Evolutionary conservation across 1,284 basidiomycete genomes (phyloP), one percentile per base, ranked within the genome.

Genomic region (Rhodotorula sp.): DNA sequence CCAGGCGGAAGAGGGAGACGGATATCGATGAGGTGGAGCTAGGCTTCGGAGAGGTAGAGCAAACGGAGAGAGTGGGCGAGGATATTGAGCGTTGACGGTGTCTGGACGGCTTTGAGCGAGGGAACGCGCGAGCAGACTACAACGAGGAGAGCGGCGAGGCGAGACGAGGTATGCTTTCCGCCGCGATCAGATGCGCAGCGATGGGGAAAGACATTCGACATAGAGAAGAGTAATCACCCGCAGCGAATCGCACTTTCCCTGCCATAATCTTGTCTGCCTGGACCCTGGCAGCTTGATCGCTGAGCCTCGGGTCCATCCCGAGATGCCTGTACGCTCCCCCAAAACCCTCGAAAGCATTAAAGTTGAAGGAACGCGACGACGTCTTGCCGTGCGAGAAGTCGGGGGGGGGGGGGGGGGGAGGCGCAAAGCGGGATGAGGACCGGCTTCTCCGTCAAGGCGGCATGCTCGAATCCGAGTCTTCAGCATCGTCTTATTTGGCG

Each of bases 41-140:
- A 29, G 22, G 61, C 61, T 34, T 62, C 61, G 61, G 53, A 55
- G 44, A 62, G 61, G 46, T 62, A 56, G 29, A 62, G 44, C 7
- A 36, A 13, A 51, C 60, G 60, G 19, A 62, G 49, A n/a, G 15
- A 2, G 27, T 34, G 48, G 13, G 15, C 19, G 27, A 61, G 48
- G 9, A n/a, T 11, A 49, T 34, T 34, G 19, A 24, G 9, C n/a
- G 36, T 46, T 15, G 49, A 52, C 0, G 49, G 44, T 29, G 59
- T 15, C 3, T 5, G n/a, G 47, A 51, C 19, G 32, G 47, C 6
- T 4, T 36, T 5, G 8, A 51, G 30, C 48, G 32, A 7, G 2
- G 48, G 39, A 13, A 15, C 39, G 51, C 29, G 52, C 17, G 30
- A 32, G 44, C 36, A 54, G 44, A 62, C 17, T 11, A 62, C 54